Evolutionary conservation across 176 grass and related monocot genomes (phyloP).

Genomic region (Thinopyrum elongatum): DNA sequence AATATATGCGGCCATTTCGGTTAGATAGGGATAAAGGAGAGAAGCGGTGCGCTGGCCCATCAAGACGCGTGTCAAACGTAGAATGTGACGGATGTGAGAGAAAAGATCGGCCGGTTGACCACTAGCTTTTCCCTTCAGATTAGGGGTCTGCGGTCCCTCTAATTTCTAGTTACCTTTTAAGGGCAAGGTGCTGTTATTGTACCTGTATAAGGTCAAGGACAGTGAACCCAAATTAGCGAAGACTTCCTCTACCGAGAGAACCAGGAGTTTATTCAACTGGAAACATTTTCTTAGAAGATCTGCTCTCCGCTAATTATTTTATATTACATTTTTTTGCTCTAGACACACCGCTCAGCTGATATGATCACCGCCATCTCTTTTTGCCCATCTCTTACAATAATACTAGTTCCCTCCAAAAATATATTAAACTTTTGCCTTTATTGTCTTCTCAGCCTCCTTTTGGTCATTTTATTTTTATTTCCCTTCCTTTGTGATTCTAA

Average conservation of each 20-base stretch:
- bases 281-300: not conserved
- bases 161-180: conserved; percentile 7
- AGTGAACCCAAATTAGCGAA: not conserved
- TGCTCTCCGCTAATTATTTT: conserved; percentile 1
- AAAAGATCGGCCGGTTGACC: too few relatives aligned
- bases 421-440: not conserved
- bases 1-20: too few relatives aligned
- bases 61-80: too few relatives aligned
- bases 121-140: too few relatives aligned
- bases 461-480: not conserved
- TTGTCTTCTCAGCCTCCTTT: conserved; percentile 9
- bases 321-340: not conserved
- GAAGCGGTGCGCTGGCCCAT: too few relatives aligned
- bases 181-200: not conserved
- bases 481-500: conserved; percentile 32
- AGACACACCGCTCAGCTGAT: not conserved
- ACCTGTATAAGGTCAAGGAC: not conserved
- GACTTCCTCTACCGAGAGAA: not conserved
- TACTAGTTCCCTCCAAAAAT: conserved; percentile 18
- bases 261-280: not conserved
- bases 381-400: conserved; percentile 8
- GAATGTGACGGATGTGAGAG: too few relatives aligned
- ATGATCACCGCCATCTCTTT: not conserved
- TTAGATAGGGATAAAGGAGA: too few relatives aligned
- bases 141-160: not conserved